These are phyloP conservation scores for Pseudocercospora crystallina DNA, from an alignment of 2,329 filamentous ascomycete genomes.

Conservation along the genomic window DNA sequence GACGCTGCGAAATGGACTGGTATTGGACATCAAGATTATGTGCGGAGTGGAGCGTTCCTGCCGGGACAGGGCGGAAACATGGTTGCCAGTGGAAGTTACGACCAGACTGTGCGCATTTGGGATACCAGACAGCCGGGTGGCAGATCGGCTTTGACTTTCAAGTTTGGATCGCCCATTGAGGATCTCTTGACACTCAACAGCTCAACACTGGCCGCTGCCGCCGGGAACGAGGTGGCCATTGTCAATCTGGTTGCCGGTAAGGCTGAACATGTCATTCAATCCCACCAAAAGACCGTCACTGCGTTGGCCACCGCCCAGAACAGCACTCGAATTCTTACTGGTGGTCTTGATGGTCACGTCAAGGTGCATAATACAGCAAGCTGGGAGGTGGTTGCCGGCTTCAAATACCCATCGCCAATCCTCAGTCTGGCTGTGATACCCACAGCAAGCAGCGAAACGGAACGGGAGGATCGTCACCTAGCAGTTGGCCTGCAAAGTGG, in stretches of 20 bases:
- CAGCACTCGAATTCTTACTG: constrained; percentile 77
- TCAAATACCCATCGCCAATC: constrained; percentile 90
- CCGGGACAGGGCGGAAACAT: constrained; percentile 67
- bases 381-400: constrained; percentile 95
- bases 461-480: constrained; percentile 82
- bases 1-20: constrained; percentile 75
- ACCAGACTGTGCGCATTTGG: constrained; percentile 90
- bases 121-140: constrained; percentile 72
- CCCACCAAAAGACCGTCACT: constrained; percentile 97
- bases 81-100: constrained; percentile 88
- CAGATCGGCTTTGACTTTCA: constrained; percentile 83
- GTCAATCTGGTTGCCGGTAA: constrained; percentile 90
- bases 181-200: constrained; percentile 82
- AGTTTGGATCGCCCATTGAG: constrained; percentile 87
- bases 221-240: constrained; percentile 84
- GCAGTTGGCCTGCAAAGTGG: constrained; percentile 94
- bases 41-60: constrained; percentile 83
- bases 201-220: constrained; percentile 80
- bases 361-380: constrained; percentile 92
- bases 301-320: constrained; percentile 78
- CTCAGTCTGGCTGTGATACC: constrained; percentile 77
- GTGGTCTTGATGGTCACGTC: constrained; percentile 90
- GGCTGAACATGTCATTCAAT: constrained; percentile 80
- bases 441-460: constrained; percentile 46
- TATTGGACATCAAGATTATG: constrained; percentile 87